phyloP scores from a whole-genome alignment of 1,139 yeast genomes.

The Candida sojae region DNA sequence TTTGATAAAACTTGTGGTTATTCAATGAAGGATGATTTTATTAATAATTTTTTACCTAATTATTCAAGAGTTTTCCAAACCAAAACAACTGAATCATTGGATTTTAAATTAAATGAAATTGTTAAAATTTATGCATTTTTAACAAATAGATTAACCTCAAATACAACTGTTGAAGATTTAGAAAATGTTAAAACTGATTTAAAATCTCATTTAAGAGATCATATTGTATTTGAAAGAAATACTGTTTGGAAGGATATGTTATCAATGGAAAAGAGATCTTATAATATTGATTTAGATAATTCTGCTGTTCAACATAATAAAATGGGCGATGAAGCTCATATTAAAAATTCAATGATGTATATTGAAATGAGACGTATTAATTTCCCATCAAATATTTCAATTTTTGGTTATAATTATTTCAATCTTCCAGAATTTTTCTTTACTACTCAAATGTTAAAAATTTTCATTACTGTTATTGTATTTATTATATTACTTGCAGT shows the following conservation, averaged over 20 bases:
- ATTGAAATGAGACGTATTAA: conserved; percentile 25
- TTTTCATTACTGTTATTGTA: conserved; percentile 43
- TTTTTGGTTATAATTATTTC: conserved; percentile 20
- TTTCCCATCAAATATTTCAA: conserved; percentile 17
- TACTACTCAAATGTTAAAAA: conserved; percentile 43
- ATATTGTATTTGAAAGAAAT: conserved; percentile 94
- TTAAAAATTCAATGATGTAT: conserved; percentile 24
- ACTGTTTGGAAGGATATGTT: conserved; percentile 97
- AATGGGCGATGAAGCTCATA: conserved; percentile 34
- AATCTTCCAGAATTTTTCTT: conserved; percentile 30
- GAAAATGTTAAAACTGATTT: conserved; percentile 66
- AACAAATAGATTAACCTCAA: conserved; percentile 32
- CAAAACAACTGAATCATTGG: conserved; percentile 44
- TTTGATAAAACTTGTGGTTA: conserved; percentile 81
- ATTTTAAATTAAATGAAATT: conserved; percentile 47
- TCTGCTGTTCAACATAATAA: conserved; percentile 25
- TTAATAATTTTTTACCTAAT: conserved; percentile 43
- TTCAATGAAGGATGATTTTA: conserved; percentile 54
- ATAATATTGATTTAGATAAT: conserved; percentile 33
- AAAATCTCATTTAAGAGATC: conserved; percentile 79
- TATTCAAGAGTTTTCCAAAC: conserved; percentile 48
- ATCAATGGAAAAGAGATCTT: conserved; percentile 69
- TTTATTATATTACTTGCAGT: conserved; percentile 51
- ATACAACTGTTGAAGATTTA: conserved; percentile 33
- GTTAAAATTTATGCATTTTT: conserved; percentile 49